These are phyloP conservation scores for Picea sitchensis DNA, from an alignment of 75 land plant species.

Conservation along the genomic window DNA sequence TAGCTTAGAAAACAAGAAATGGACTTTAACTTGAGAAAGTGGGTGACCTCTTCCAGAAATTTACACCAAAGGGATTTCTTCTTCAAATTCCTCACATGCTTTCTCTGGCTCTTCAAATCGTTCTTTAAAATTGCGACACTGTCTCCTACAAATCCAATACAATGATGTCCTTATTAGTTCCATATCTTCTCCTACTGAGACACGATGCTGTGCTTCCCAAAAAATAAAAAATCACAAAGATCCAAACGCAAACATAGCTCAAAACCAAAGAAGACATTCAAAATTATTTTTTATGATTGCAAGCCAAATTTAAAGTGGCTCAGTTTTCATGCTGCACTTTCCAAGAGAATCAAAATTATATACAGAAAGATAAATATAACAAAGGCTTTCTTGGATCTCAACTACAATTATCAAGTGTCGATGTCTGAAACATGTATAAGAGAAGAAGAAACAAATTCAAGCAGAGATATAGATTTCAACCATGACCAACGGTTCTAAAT, in stretches of 20 bases:
- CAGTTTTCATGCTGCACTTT: background rate
- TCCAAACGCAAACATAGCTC: background rate
- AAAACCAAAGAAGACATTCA: too few relatives aligned
- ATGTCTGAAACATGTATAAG: background rate
- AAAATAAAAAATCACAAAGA: background rate
- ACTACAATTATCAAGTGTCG: background rate
- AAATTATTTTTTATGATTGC: background rate
- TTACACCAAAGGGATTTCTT: slow-evolving; percentile 92
- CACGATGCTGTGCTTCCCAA: background rate
- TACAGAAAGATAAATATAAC: background rate
- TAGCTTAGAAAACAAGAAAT: background rate
- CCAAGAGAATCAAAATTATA: background rate
- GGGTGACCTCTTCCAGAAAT: slow-evolving; percentile 78
- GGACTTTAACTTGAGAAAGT: slow-evolving; percentile 1
- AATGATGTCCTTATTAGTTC: slow-evolving; percentile 8
- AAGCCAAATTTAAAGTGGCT: background rate
- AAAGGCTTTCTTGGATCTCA: background rate
- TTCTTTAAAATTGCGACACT: slow-evolving; percentile 54
- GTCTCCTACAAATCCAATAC: slow-evolving; percentile 51
- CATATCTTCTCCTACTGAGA: background rate
- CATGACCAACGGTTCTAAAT: background rate
- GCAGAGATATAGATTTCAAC: background rate
- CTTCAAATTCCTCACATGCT: slow-evolving; percentile 76
- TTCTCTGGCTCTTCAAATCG: slow-evolving; percentile 77
- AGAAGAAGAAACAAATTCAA: background rate